Evolutionary conservation across 208 protist genomes (phyloP).

Genomic region (Kentomonas sorsogonicus): DNA sequence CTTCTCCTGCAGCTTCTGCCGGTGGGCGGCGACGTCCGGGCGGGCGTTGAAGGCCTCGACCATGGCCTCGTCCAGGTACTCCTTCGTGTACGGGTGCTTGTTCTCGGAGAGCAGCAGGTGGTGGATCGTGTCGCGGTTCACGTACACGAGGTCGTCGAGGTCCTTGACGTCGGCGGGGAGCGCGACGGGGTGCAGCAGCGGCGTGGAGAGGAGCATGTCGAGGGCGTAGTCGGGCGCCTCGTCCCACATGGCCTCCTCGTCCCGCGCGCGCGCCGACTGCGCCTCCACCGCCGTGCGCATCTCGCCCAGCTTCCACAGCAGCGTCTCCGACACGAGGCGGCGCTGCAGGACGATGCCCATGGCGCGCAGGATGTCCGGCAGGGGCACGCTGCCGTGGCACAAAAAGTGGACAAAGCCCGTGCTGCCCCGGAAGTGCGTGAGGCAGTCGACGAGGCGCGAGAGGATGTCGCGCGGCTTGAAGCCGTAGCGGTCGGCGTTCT

Average conservation of each 20-base stretch:
- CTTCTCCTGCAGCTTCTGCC: constrained; percentile 40
- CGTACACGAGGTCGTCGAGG: constrained; percentile 64
- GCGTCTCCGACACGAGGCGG: constrained; percentile 53
- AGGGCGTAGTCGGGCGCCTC: constrained; percentile 84
- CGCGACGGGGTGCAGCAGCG: constrained; percentile 72
- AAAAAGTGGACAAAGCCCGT: constrained; percentile 69
- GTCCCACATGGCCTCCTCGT: constrained; percentile 78
- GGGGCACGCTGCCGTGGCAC: constrained; percentile 70
- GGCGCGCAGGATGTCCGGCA: constrained; percentile 42
- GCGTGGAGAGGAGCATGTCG: constrained; percentile 74
- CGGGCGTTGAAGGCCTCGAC: constrained; percentile 75
- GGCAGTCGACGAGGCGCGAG: constrained; percentile 66
- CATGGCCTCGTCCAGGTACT: constrained; percentile 81
- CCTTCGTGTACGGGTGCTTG: constrained; percentile 88
- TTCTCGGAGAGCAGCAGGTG: constrained; percentile 79
- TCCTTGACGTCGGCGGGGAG: constrained; percentile 81
- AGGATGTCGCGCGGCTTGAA: constrained; percentile 80
- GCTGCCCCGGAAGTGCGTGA: constrained; percentile 68
- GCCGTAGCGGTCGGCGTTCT: constrained; percentile 66
- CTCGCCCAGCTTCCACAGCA: constrained; percentile 57
- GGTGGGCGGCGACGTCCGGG: constrained; percentile 47
- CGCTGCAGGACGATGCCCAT: constrained; percentile 60
- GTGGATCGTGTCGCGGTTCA: constrained; percentile 81
- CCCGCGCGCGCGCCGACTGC: constrained; percentile 47
- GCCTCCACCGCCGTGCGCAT: constrained; percentile 44